Percentiles rank a stretch among this genome's conserved stretches.
Evolutionary conservation across 129 eudicot species (phyloP).

Genomic region (Flaveria trinervia): DNA sequence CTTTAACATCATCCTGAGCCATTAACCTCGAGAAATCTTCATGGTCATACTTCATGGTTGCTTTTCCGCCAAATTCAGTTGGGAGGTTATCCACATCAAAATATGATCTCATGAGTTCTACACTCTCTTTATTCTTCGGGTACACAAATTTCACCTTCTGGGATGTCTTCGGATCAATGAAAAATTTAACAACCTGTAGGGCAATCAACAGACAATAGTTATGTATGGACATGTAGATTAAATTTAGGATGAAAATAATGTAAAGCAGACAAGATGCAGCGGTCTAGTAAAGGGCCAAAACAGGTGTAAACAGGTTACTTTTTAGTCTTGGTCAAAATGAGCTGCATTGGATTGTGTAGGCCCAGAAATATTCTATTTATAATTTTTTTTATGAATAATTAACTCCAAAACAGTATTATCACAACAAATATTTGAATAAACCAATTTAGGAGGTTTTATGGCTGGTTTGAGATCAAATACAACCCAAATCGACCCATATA

Average conservation of each 20-base stretch:
- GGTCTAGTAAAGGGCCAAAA: slow-evolving; percentile 1
- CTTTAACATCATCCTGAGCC: slow-evolving; percentile 80
- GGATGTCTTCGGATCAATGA: slow-evolving; percentile 70
- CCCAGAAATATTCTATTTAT: not conserved
- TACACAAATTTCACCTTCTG: slow-evolving; percentile 75
- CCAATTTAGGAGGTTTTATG: not conserved
- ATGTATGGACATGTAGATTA: slow-evolving; percentile 2
- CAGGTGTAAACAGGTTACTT: not conserved
- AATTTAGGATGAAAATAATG: not conserved
- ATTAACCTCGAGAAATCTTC: slow-evolving; percentile 88
- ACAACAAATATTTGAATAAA: not conserved
- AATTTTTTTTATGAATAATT: not conserved
- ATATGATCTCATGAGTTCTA: slow-evolving; percentile 67
- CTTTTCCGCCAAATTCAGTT: slow-evolving; percentile 82
- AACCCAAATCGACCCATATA: not conserved
- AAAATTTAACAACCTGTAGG: slow-evolving; percentile 68
- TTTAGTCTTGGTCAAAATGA: not conserved
- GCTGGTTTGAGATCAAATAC: not conserved
- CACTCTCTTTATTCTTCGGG: slow-evolving; percentile 79
- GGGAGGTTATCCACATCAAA: slow-evolving; percentile 90
- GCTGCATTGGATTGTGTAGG: not conserved
- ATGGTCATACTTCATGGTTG: slow-evolving; percentile 77
- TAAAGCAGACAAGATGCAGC: not conserved
- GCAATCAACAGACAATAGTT: not conserved
- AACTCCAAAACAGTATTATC: not conserved